phyloP scores from a whole-genome alignment of 345 rosid genomes.

The Boechera divaricarpa region DNA sequence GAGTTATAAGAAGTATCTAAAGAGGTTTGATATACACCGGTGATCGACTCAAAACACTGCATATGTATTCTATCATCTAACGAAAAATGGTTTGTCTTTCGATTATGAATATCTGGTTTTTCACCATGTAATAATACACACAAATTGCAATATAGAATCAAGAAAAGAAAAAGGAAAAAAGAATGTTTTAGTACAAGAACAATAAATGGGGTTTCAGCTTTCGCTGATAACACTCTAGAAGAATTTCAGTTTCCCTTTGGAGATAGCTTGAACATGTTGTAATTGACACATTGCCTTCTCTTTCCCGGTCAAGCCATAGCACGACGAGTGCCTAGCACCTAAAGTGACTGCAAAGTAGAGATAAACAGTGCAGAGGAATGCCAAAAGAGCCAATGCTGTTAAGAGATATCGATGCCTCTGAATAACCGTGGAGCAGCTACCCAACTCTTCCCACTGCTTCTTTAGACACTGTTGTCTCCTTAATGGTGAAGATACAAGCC shows the following conservation, averaged over 20 bases:
- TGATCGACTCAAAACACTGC: no score
- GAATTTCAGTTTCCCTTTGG: constrained; percentile 67
- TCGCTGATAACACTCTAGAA: constrained; percentile 32
- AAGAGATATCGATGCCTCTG: constrained; percentile 88
- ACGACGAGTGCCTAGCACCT: constrained; percentile 61
- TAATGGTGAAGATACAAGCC: constrained; percentile 71
- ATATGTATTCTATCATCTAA: no score
- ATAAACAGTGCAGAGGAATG: constrained; percentile 83
- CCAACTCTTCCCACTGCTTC: constrained; percentile 78
- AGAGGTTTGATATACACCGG: not conserved
- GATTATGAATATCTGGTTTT: constrained; percentile 9
- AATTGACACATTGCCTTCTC: constrained; percentile 67
- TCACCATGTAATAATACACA: constrained; percentile 32
- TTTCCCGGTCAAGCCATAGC: constrained; percentile 71
- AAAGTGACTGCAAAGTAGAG: constrained; percentile 91
- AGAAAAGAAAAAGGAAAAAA: not conserved
- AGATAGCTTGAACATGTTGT: constrained; percentile 53
- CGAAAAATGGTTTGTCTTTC: not conserved
- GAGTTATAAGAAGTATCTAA: not conserved
- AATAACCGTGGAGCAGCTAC: constrained; percentile 74
- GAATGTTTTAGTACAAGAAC: constrained; percentile 19
- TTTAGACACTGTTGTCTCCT: constrained; percentile 68
- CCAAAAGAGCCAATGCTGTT: constrained; percentile 77
- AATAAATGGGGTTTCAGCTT: constrained; percentile 30
- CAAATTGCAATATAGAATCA: constrained; percentile 5